A percentile compares a stretch with the other conserved stretches of the same genome.
Evolutionary conservation across 2,329 filamentous ascomycete genomes (phyloP).

Genomic region (Fusarium udum): DNA sequence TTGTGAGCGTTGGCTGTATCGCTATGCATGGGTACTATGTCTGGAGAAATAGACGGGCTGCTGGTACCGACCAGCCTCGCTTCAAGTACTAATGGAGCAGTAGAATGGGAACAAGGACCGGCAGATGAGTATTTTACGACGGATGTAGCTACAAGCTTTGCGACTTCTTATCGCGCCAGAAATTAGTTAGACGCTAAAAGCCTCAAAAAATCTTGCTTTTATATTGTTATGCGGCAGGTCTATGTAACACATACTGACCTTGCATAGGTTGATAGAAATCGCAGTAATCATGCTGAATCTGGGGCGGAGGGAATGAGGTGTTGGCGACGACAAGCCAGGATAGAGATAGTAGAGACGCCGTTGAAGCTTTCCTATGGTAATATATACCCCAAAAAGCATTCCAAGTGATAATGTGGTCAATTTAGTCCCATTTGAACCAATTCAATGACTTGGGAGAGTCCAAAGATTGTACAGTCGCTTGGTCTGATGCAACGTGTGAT

Average conservation of each 20-base stretch:
- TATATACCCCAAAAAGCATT: not conserved
- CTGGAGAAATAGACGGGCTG: slow-evolving; percentile 49
- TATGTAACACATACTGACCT: not conserved
- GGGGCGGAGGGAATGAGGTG: rapidly evolving
- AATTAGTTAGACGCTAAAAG: rapidly evolving
- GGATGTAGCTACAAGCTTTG: too few relatives aligned
- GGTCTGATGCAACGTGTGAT: not conserved
- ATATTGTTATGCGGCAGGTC: too few relatives aligned
- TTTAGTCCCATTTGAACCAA: not conserved
- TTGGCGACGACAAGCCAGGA: not conserved
- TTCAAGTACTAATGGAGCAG: slow-evolving; percentile 31
- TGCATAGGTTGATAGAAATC: rapidly evolving
- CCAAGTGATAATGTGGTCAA: not conserved
- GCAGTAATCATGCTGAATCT: not conserved
- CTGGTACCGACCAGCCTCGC: slow-evolving; percentile 14
- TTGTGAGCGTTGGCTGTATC: slow-evolving; percentile 64
- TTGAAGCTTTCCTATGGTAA: not conserved
- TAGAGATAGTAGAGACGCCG: not conserved
- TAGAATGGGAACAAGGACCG: too few relatives aligned
- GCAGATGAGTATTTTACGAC: too few relatives aligned
- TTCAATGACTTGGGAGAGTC: not conserved
- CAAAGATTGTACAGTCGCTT: too few relatives aligned
- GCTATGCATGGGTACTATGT: slow-evolving; percentile 64
- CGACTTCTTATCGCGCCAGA: not conserved
- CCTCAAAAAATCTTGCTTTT: rapidly evolving